Conservation (phyloP, 1,139 yeast genomes). For the Kluyveromyces sp. region DNA sequence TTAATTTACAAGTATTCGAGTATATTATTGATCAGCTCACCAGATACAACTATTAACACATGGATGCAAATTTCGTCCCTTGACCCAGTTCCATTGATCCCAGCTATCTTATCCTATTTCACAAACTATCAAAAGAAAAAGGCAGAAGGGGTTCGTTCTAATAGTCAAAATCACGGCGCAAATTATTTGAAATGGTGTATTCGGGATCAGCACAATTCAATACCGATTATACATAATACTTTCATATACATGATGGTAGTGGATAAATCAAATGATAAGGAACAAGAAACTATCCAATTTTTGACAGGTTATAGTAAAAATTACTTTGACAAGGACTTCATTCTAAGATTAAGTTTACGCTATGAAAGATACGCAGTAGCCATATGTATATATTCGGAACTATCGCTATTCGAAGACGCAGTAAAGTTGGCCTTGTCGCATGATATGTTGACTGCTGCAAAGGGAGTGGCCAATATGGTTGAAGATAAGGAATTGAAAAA, state of each 20-base stretch:
- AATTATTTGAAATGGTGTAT: slow-evolving; percentile 57
- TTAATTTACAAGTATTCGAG: slow-evolving; percentile 62
- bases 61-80: slow-evolving; percentile 56
- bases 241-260: slow-evolving; percentile 59
- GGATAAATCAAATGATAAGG: slow-evolving; percentile 25
- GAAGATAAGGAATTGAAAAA: slow-evolving; percentile 38
- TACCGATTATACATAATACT: slow-evolving; percentile 56
- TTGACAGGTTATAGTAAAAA: slow-evolving; percentile 34
- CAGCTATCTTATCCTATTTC: slow-evolving; percentile 67
- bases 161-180: slow-evolving; percentile 53
- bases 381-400: slow-evolving; percentile 57
- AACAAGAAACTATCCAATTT: slow-evolving; percentile 41
- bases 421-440: slow-evolving; percentile 61
- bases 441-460: slow-evolving; percentile 55
- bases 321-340: slow-evolving; percentile 55
- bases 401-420: slow-evolving; percentile 74
- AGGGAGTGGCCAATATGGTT: slow-evolving; percentile 44
- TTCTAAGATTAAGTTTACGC: slow-evolving; percentile 64
- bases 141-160: slow-evolving; percentile 19
- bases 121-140: slow-evolving; percentile 33
- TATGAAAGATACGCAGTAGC: slow-evolving; percentile 57
- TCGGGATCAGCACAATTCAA: slow-evolving; percentile 45
- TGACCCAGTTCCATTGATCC: slow-evolving; percentile 57
- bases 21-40: slow-evolving; percentile 57
- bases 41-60: slow-evolving; percentile 62